Conservation (phyloP, 208 protist genomes). For the Trypanosoma avium region DNA sequence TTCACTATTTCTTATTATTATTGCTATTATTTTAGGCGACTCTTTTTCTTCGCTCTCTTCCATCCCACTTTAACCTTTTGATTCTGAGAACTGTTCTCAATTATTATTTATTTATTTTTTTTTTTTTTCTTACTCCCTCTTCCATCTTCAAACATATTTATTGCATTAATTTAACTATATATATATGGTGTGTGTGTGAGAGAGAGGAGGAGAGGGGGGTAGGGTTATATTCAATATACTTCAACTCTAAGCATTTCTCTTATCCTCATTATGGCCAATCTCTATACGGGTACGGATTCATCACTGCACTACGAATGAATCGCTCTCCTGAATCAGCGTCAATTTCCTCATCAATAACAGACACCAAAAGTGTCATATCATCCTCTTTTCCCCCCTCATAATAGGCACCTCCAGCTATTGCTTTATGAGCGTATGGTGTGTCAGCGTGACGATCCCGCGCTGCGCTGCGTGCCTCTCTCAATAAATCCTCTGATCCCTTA, state of each 20-base stretch:
- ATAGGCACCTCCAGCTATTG: slow-evolving; percentile 55
- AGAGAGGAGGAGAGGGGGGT: too few species aligned
- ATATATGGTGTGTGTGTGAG: too few species aligned
- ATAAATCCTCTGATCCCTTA: slow-evolving; percentile 29
- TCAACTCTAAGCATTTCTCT: too few species aligned
- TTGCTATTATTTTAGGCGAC: too few species aligned
- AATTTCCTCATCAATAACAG: slow-evolving; percentile 55
- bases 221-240: too few species aligned
- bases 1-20: too few species aligned
- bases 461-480: slow-evolving; percentile 34
- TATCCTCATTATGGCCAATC: slow-evolving; percentile 53
- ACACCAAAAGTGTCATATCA: slow-evolving; percentile 69
- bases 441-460: slow-evolving; percentile 50
- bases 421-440: slow-evolving; percentile 64
- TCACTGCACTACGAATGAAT: slow-evolving; percentile 35
- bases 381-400: slow-evolving; percentile 81
- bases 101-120: not conserved
- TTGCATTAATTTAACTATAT: too few species aligned
- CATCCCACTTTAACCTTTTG: too few species aligned
- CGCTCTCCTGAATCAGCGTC: slow-evolving; percentile 43
- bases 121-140: not conserved
- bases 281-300: slow-evolving; percentile 54
- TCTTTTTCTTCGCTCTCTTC: too few species aligned
- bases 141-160: not conserved
- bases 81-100: too few species aligned